Evolutionary conservation across 176 grass and related monocot species (phyloP).

Genomic region (Oryza brachyantha): DNA sequence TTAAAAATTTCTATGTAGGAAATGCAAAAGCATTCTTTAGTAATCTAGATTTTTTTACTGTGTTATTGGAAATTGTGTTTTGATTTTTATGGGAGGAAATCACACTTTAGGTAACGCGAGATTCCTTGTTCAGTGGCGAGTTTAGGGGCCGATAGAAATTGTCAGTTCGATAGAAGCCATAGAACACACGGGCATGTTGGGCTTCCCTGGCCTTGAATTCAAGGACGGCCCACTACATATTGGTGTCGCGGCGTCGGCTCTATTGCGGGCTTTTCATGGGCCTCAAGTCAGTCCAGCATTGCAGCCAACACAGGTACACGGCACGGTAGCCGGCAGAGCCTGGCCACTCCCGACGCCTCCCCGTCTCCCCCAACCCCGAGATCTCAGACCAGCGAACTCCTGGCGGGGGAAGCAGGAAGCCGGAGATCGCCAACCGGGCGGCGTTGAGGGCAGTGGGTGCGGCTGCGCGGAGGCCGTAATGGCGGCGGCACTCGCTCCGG

Average conservation of each 20-base stretch:
- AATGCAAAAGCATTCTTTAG: background rate
- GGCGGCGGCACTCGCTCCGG: slow-evolving; percentile 63
- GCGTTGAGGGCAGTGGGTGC: slow-evolving; percentile 14
- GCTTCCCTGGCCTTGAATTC: too few relatives aligned
- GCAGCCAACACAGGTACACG: background rate
- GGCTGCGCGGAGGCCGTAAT: background rate
- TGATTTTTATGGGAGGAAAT: background rate
- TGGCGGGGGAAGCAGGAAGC: slow-evolving; percentile 1
- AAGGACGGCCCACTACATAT: background rate
- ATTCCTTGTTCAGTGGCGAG: too few relatives aligned
- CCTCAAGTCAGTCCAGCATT: background rate
- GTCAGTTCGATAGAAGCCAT: background rate
- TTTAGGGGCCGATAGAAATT: too few relatives aligned
- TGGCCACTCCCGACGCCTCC: background rate
- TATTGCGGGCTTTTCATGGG: background rate
- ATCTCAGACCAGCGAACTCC: slow-evolving; percentile 39
- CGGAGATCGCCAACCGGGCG: background rate
- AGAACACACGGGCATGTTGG: background rate
- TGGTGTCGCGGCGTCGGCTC: too few relatives aligned
- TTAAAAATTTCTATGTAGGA: background rate
- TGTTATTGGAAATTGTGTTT: too few relatives aligned
- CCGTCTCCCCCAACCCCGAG: background rate
- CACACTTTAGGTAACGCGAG: background rate
- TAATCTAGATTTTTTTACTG: too few relatives aligned
- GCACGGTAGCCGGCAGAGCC: background rate